phyloP scores from a whole-genome alignment of 805 yeast genomes.

The Wickerhamomyces sydowiorum region DNA sequence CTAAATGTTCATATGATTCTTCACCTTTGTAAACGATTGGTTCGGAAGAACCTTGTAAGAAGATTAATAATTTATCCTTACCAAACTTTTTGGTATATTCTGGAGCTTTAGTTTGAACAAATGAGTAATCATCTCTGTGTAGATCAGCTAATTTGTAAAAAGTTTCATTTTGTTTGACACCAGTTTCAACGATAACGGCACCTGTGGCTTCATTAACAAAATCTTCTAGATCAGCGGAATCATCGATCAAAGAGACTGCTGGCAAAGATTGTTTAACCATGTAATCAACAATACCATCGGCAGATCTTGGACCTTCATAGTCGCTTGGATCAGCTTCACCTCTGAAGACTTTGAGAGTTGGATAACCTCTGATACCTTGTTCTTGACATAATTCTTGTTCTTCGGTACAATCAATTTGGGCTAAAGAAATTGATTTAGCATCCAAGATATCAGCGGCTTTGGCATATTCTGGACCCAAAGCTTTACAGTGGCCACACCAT shows the following conservation, averaged over 20 bases:
- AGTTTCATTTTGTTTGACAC: conserved; percentile 44
- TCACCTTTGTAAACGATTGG: conserved; percentile 27
- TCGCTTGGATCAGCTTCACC: conserved; percentile 42
- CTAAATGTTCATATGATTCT: conserved; percentile 16
- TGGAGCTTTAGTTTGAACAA: conserved; percentile 42
- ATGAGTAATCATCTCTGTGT: conserved; percentile 58
- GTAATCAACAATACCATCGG: conserved; percentile 69
- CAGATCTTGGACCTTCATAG: conserved; percentile 81
- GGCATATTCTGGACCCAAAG: conserved; percentile 73
- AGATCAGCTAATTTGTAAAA: conserved; percentile 56
- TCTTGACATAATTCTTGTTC: conserved; percentile 65
- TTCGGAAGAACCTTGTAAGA: conserved; percentile 24
- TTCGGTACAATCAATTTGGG: conserved; percentile 82
- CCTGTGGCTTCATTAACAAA: conserved; percentile 42
- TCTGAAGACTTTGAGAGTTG: conserved; percentile 75
- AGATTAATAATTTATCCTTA: conserved; percentile 23
- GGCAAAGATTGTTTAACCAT: conserved; percentile 84
- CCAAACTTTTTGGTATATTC: conserved; percentile 31
- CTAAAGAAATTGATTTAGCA: conserved; percentile 61
- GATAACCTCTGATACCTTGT: conserved; percentile 74
- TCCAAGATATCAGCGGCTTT: conserved; percentile 64
- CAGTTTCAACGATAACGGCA: conserved; percentile 53
- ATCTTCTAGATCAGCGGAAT: conserved; percentile 43
- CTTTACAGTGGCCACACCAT: conserved; percentile 98
- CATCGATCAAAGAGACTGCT: conserved; percentile 49